These are phyloP conservation scores for Crithidia fasciculata DNA, from an alignment of 208 protist species.

Conservation along the genomic window DNA sequence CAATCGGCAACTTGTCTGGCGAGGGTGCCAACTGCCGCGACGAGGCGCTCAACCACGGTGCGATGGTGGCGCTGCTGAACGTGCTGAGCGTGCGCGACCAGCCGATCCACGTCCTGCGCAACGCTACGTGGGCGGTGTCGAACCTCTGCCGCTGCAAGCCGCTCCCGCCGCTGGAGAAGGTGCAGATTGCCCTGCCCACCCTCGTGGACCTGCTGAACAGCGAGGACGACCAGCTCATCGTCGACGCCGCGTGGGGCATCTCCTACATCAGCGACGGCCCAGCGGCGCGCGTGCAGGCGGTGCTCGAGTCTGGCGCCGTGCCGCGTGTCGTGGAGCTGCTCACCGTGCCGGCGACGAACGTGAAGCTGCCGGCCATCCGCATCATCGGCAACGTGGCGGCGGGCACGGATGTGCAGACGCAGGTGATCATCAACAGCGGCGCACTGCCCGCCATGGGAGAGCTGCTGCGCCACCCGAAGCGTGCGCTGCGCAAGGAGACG, in stretches of 20 bases:
- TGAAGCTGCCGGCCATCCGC: conserved; percentile 96
- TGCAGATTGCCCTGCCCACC: conserved; percentile 86
- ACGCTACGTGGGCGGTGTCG: conserved; percentile 97
- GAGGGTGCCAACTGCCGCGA: conserved; percentile 95
- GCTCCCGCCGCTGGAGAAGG: conserved; percentile 71
- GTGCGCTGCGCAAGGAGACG: conserved; percentile 97
- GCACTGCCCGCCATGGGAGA: conserved; percentile 75
- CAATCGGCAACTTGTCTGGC: conserved; percentile 99
- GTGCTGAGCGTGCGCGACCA: conserved; percentile 57
- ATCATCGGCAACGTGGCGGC: conserved; percentile 99
- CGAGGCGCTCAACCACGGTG: conserved; percentile 82
- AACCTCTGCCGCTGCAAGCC: conserved; percentile 99
- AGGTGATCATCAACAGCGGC: conserved; percentile 94
- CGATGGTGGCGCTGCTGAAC: conserved; percentile 83
- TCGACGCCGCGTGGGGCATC: conserved; percentile 97
- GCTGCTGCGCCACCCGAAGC: conserved; percentile 87
- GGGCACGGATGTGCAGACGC: conserved; percentile 97
- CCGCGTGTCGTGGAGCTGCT: conserved; percentile 95
- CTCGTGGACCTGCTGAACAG: conserved; percentile 87
- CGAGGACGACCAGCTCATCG: conserved; percentile 95
- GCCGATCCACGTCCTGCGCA: conserved; percentile 83
- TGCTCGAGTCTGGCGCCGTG: conserved; percentile 93
- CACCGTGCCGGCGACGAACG: conserved; percentile 47
- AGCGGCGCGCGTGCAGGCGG: conserved; percentile 94
- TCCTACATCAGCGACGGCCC: conserved; percentile 97